Evolutionary conservation across 2,329 filamentous ascomycete genomes (phyloP).

Genomic region (Aspergillus fumigatiaffinis): DNA sequence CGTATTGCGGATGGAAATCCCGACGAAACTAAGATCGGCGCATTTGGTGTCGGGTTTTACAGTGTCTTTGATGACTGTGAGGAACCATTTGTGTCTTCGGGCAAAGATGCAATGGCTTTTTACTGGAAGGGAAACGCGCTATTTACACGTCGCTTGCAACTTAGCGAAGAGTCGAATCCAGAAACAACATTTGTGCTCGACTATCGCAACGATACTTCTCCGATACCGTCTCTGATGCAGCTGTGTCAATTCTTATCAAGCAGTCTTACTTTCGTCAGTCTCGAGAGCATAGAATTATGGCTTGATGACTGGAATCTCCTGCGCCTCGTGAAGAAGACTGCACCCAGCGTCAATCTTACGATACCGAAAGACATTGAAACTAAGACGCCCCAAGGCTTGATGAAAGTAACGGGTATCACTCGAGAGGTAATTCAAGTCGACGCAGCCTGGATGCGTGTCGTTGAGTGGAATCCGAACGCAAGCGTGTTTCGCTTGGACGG

Average conservation of each 20-base stretch:
- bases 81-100: conserved; percentile 93
- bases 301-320: conserved; percentile 83
- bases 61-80: conserved; percentile 98
- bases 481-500: conserved; percentile 36
- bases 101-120: conserved; percentile 91
- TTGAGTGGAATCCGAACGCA: conserved; percentile 72
- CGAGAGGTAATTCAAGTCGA: conserved; percentile 89
- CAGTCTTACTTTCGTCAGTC: conserved; percentile 89
- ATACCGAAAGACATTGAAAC: conserved; percentile 78
- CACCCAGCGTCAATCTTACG: conserved; percentile 66
- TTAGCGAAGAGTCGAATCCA: conserved; percentile 61
- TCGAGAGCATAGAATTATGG: conserved; percentile 83
- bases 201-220: conserved; percentile 83
- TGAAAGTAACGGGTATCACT: conserved; percentile 78
- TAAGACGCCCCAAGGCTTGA: conserved; percentile 78
- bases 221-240: conserved; percentile 78
- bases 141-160: conserved; percentile 79
- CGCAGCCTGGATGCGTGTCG: conserved; percentile 79
- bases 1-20: conserved; percentile 98
- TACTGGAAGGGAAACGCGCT: conserved; percentile 99
- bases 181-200: conserved; percentile 93
- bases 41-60: conserved; percentile 98
- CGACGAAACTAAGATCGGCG: conserved; percentile 97
- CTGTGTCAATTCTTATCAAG: conserved; percentile 90
- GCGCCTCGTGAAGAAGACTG: conserved; percentile 76